Conservation (phyloP, 345 rosid species). For the Erucastrum elatum region DNA sequence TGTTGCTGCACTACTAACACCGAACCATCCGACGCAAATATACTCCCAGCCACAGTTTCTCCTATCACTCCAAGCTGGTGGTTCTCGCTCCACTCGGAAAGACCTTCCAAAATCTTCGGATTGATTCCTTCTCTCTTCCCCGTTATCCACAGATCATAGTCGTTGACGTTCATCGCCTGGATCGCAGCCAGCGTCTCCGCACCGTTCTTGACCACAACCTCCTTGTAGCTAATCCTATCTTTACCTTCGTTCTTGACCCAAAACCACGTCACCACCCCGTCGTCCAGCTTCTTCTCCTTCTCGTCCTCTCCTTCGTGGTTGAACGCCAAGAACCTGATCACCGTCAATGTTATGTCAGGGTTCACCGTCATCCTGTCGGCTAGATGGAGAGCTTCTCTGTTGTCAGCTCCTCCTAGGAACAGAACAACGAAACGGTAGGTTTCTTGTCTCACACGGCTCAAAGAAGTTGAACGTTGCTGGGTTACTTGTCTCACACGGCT, state of each 20-base stretch:
- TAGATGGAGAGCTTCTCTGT: conserved; percentile 63
- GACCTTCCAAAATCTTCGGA: conserved; percentile 57
- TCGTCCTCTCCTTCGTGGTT: conserved; percentile 59
- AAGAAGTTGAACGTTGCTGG: neutral
- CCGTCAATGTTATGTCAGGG: conserved; percentile 46
- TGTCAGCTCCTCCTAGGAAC: conserved; percentile 80
- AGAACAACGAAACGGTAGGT: conserved; percentile 42
- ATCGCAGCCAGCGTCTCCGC: conserved; percentile 66
- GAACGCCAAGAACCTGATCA: conserved; percentile 55
- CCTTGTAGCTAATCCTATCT: conserved; percentile 54
- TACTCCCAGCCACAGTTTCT: conserved; percentile 55
- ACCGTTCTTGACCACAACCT: conserved; percentile 66
- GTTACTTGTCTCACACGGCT: conserved; percentile 13
- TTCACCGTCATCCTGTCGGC: conserved; percentile 58
- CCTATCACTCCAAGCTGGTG: conserved; percentile 61
- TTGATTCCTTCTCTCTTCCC: conserved; percentile 71
- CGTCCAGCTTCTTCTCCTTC: conserved; percentile 71
- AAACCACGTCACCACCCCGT: conserved; percentile 73
- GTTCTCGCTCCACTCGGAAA: conserved; percentile 59
- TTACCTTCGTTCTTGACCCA: conserved; percentile 71
- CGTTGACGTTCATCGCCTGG: conserved; percentile 47
- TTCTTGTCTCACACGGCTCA: conserved; percentile 16
- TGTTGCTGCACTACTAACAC: conserved; percentile 79
- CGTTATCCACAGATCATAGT: conserved; percentile 66
- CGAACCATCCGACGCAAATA: conserved; percentile 53